phyloP scores from a whole-genome alignment of 73 alveolate genomes.

The Tetrahymena borealis region DNA sequence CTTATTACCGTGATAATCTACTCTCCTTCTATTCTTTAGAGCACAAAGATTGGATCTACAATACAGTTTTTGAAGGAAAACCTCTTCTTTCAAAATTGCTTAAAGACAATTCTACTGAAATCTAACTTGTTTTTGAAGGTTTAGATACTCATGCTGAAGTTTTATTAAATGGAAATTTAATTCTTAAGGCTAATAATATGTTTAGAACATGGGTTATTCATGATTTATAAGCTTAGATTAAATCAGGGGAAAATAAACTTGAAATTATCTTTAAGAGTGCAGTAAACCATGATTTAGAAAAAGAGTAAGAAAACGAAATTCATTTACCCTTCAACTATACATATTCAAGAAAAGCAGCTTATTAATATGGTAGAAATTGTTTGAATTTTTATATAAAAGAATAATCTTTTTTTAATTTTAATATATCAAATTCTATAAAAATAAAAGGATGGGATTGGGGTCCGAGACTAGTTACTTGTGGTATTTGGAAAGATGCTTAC shows the following conservation, averaged over 20 bases:
- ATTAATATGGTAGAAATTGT: conserved; percentile 58
- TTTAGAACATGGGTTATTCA: conserved; percentile 59
- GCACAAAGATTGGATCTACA: conserved; percentile 47
- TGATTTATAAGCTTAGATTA: neutral
- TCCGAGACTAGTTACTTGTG: conserved; percentile 59
- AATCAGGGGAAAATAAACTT: conserved; percentile 7
- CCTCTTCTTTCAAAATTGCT: neutral
- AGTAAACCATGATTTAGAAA: conserved; percentile 38
- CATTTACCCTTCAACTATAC: conserved; percentile 47
- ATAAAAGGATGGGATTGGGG: conserved; percentile 63
- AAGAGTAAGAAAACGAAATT: conserved; percentile 12
- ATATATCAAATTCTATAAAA: neutral
- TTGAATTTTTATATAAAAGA: too few relatives aligned
- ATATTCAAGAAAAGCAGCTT: conserved; percentile 57
- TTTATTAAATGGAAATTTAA: conserved; percentile 33
- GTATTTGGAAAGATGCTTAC: conserved; percentile 57
- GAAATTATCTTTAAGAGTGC: conserved; percentile 45
- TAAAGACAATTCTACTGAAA: neutral
- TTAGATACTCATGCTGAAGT: conserved; percentile 62
- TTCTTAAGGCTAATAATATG: conserved; percentile 45
- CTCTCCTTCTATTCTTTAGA: conserved; percentile 45
- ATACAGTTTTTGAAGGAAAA: neutral
- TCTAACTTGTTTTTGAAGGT: conserved; percentile 56
- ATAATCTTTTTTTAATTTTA: too few relatives aligned
- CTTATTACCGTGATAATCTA: conserved; percentile 51